These are phyloP conservation scores for Yamadazyma epiphylla DNA, from an alignment of 1,139 yeast species.

Conservation along the genomic window DNA sequence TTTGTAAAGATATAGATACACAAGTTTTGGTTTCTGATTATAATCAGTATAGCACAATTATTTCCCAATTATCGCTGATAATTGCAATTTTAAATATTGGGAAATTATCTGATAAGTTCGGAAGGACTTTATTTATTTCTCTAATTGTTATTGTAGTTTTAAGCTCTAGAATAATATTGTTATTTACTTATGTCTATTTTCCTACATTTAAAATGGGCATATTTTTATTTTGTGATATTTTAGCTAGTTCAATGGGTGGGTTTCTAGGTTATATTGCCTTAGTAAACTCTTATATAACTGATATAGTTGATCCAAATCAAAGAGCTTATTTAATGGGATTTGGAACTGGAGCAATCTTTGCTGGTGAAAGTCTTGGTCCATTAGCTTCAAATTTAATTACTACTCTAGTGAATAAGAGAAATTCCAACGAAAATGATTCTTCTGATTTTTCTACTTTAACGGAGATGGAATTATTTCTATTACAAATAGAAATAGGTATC, in stretches of 20 bases:
- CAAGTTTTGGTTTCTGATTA: slow-evolving; percentile 37
- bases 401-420: slow-evolving; percentile 12
- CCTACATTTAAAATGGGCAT: slow-evolving; percentile 28
- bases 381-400: slow-evolving; percentile 43
- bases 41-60: slow-evolving; percentile 24
- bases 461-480: slow-evolving; percentile 23
- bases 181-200: slow-evolving; percentile 26
- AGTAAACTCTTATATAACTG: slow-evolving; percentile 59
- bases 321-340: slow-evolving; percentile 57
- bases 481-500: slow-evolving; percentile 24
- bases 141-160: slow-evolving; percentile 24
- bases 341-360: slow-evolving; percentile 52
- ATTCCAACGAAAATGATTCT: no score
- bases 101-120: slow-evolving; percentile 60
- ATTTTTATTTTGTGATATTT: slow-evolving; percentile 31
- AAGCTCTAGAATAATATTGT: slow-evolving; percentile 21
- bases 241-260: slow-evolving; percentile 57
- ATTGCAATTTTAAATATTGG: slow-evolving; percentile 50
- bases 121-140: slow-evolving; percentile 49
- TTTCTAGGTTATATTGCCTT: slow-evolving; percentile 47
- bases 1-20: slow-evolving; percentile 29
- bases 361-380: slow-evolving; percentile 68
- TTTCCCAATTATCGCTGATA: slow-evolving; percentile 28
- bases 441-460: slow-evolving; percentile 1
- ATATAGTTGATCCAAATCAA: slow-evolving; percentile 53